phyloP scores from a whole-genome alignment of 768 basidiomycete genomes.

The Kwoniella sp. region DNA sequence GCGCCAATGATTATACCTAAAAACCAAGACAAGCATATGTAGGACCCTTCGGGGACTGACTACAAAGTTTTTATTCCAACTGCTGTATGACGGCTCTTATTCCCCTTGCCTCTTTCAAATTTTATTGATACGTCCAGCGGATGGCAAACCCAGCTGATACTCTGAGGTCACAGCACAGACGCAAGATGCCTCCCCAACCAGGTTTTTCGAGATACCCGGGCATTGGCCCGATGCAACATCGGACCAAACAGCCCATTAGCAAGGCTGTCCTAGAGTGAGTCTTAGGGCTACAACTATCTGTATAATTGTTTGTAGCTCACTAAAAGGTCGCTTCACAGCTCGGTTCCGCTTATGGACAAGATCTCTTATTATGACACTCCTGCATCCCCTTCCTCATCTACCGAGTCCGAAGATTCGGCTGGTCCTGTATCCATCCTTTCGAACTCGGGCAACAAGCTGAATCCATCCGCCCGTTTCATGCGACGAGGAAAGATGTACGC shows the following conservation, averaged over 20 bases:
- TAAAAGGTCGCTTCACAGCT: conserved; percentile 23
- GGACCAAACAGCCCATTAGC: not conserved
- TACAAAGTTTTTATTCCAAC: conserved; percentile 35
- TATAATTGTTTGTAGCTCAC: not conserved
- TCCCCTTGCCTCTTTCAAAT: not conserved
- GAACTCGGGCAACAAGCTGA: conserved; percentile 53
- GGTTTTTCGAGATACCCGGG: conserved; percentile 6
- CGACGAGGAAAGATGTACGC: conserved; percentile 53
- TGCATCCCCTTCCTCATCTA: conserved; percentile 26
- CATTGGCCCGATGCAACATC: not conserved
- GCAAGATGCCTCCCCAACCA: conserved; percentile 15
- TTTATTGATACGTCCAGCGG: not conserved
- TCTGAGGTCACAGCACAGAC: not conserved
- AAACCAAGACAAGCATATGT: conserved; percentile 54
- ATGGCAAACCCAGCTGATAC: not conserved
- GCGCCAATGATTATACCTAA: conserved; percentile 48
- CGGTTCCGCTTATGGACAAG: conserved; percentile 45
- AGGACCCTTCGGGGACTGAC: conserved; percentile 52
- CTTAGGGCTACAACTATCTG: not conserved
- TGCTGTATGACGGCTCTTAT: conserved; percentile 42
- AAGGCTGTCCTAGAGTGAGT: conserved; percentile 24
- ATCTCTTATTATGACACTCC: conserved; percentile 39
- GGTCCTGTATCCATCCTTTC: conserved; percentile 20
- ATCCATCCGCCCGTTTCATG: conserved; percentile 42
- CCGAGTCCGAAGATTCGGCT: conserved; percentile 10